Conservation (phyloP, 805 yeast species). For the Cyberlindnera americana region DNA sequence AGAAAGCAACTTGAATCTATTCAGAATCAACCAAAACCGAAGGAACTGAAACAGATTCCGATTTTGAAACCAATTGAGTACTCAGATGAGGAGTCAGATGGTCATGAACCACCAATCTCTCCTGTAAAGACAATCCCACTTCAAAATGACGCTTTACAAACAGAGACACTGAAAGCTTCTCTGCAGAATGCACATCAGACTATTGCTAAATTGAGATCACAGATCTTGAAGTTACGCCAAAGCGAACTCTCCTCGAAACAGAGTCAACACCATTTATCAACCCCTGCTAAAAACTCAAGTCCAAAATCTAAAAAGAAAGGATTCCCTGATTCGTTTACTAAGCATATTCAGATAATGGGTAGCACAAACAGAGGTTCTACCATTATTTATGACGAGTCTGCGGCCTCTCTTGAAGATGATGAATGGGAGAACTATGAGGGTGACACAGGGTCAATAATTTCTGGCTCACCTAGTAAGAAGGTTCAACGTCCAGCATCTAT, state of each 20-base stretch:
- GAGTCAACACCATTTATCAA: constrained; percentile 2
- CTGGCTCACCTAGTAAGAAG: constrained; percentile 17
- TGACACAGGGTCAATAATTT: constrained; percentile 18
- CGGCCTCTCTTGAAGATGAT: constrained; percentile 19
- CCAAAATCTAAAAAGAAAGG: constrained; percentile 18
- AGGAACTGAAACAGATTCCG: constrained; percentile 19
- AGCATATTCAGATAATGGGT: constrained; percentile 21
- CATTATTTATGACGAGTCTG: constrained; percentile 22
- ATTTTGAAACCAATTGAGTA: constrained; percentile 23
- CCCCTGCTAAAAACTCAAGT: constrained; percentile 13
- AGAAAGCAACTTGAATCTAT: constrained; percentile 20
- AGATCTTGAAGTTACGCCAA: constrained; percentile 26
- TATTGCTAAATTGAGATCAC: constrained; percentile 53
- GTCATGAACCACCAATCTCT: constrained; percentile 34
- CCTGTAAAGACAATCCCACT: constrained; percentile 36
- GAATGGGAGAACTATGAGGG: constrained; percentile 31
- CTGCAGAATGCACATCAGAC: constrained; percentile 61
- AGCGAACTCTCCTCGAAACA: constrained; percentile 22
- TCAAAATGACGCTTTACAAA: constrained; percentile 47
- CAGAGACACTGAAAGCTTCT: constrained; percentile 63
- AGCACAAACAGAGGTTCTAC: constrained; percentile 26
- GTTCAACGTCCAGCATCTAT: constrained; percentile 18
- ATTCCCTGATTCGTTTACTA: constrained; percentile 14
- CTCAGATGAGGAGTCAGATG: constrained; percentile 37
- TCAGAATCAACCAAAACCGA: constrained; percentile 16